phyloP scores from a whole-genome alignment of 306 rosid genomes.

The Glycine soja region DNA sequence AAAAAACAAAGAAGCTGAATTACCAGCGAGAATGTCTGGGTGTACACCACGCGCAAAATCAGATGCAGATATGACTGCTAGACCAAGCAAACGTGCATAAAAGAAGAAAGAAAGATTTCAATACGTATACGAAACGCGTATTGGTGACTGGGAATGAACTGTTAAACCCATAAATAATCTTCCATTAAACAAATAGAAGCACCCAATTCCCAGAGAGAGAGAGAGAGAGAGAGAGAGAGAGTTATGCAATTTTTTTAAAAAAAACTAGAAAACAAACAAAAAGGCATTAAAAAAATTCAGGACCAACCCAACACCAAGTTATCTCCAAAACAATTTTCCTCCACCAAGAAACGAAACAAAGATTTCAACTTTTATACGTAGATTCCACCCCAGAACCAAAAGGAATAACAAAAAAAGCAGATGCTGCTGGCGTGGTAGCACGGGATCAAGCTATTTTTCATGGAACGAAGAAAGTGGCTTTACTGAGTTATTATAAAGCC shows the following conservation, averaged over 20 bases:
- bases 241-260: conserved; percentile 14
- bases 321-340: conserved; percentile 58
- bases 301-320: conserved; percentile 44
- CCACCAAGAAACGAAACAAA: conserved; percentile 53
- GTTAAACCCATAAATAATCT: conserved; percentile 65
- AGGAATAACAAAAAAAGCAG: conserved; percentile 44
- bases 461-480: conserved; percentile 51
- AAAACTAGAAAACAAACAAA: conserved; percentile 19
- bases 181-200: conserved; percentile 39
- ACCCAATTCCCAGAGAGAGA: conserved; percentile 17
- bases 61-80: conserved; percentile 70
- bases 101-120: conserved; percentile 46
- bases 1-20: conserved; percentile 52
- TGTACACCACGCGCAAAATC: conserved; percentile 48
- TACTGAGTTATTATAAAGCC: conserved; percentile 50
- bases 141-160: conserved; percentile 80
- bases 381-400: conserved; percentile 23
- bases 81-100: conserved; percentile 56
- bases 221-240: conserved; percentile 45
- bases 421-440: conserved; percentile 53
- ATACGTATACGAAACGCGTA: conserved; percentile 70
- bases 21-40: conserved; percentile 67
- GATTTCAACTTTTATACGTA: conserved; percentile 42
- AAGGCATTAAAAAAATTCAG: conserved; percentile 24
- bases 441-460: conserved; percentile 44